Conservation (phyloP, 2,329 filamentous ascomycete species). For the Sclerotinia borealis region DNA sequence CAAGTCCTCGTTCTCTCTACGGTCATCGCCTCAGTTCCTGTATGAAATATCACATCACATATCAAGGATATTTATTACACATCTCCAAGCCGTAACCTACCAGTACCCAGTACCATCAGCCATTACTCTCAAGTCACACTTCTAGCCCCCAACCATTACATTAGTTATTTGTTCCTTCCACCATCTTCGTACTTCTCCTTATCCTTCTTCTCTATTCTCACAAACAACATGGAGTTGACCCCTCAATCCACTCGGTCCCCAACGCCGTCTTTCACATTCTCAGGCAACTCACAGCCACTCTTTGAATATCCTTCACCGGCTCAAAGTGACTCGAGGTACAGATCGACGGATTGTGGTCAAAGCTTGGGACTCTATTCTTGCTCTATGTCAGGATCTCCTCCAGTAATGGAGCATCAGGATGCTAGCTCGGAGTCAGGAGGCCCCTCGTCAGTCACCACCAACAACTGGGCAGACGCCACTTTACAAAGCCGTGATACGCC, state of each 20-base stretch:
- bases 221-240: constrained; percentile 30
- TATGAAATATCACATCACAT: constrained; percentile 10
- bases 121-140: not conserved
- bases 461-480: constrained; percentile 25
- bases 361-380: constrained; percentile 30
- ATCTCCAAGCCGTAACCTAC: constrained; percentile 1
- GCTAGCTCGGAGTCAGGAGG: constrained; percentile 18
- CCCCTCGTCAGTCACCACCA: constrained; percentile 22
- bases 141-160: constrained; percentile 14
- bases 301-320: constrained; percentile 33
- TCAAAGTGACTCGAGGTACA: constrained; percentile 30
- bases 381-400: constrained; percentile 25
- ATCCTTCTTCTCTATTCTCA: constrained; percentile 15
- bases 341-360: constrained; percentile 27
- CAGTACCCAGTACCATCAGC: not conserved
- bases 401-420: constrained; percentile 21
- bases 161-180: constrained; percentile 7
- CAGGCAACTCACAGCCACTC: constrained; percentile 27
- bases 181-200: constrained; percentile 13
- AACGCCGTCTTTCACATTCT: constrained; percentile 28
- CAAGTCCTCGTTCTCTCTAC: constrained; percentile 5
- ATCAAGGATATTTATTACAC: constrained; percentile 4
- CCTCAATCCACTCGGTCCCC: constrained; percentile 31
- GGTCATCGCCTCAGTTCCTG: constrained; percentile 7
- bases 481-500: constrained; percentile 25